Evolutionary conservation across 176 grass and related monocot genomes (phyloP), one percentile per base, ranked within the genome.

Genomic region (Juncus inflexus): DNA sequence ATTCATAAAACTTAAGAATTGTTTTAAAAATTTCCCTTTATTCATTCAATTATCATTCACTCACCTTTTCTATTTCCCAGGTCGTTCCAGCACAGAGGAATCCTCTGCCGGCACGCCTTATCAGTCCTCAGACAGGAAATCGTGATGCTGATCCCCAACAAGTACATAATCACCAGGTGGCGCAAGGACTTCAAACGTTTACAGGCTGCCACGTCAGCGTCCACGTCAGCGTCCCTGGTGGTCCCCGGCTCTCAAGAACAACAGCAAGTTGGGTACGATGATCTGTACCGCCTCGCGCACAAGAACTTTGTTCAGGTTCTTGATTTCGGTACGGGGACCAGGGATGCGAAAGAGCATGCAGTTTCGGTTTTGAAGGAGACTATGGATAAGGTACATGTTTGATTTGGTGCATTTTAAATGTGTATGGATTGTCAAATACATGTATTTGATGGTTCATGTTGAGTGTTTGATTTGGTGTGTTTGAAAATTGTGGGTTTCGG

Each of bases 61-160:
- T 38, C 12, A 69, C n/a, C 66, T 7, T 66, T 50, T 50, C 50
- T 69, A 54, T 57, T 55, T 55, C 3, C 2, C 56, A 71, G 67
- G 67, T 91, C 80, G 28, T 91, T 90, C 69, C 78, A 96, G 40
- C 90, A 64, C 69, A 87, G 81, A 76, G 87, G 91, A 66, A 85
- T 90, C 77, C 67, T 96, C 74, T 96, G 91, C 69, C 86, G 87
- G 62, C 91, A 96, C 65, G 81, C 87, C 13, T 83, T 96, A 50
- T 80, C 84, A 80, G 91, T 90, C 19, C 68, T 96, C 61, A 81
- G 79, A 41, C 87, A 79, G 70, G 84, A 96, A 69, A 61, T 87
- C 61, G 69, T 96, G 47, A 67, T 54, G 71, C 75, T 83, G 42
- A 83, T 91, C 63, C 87, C 91, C 73, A 74, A 70, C 52, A 90